Evolutionary conservation across 768 basidiomycete genomes (phyloP).

Genomic region (Suillus luteus): DNA sequence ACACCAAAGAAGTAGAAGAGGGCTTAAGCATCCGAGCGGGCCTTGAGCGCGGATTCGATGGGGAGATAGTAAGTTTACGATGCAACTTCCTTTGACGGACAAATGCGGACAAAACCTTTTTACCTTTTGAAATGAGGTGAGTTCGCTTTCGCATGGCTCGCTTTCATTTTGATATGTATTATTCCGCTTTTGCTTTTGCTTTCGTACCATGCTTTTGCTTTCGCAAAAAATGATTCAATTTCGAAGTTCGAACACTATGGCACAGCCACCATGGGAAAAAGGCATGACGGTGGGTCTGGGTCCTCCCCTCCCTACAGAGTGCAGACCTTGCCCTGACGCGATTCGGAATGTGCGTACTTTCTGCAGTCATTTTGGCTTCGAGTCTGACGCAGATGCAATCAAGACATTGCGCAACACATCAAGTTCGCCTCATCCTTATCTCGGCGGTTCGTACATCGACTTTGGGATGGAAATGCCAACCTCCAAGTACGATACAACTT

Average conservation of each 20-base stretch:
- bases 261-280: too few species aligned
- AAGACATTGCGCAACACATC: conserved; percentile 62
- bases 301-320: too few species aligned
- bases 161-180: too few species aligned
- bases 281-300: too few species aligned
- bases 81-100: background rate
- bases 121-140: too few species aligned
- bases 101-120: too few species aligned
- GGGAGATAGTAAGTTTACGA: background rate
- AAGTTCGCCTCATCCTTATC: conserved; percentile 85
- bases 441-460: conserved; percentile 68
- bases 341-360: conserved; percentile 77
- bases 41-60: background rate
- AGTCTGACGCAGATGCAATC: conserved; percentile 28
- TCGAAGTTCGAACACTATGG: too few species aligned
- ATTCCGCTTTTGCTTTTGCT: too few species aligned
- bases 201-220: too few species aligned
- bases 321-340: conserved; percentile 58
- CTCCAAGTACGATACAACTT: conserved; percentile 71
- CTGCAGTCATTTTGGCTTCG: conserved; percentile 7
- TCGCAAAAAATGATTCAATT: too few species aligned
- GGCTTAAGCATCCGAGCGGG: background rate
- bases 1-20: conserved; percentile 2
- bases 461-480: conserved; percentile 68
- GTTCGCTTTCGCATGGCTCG: too few species aligned